phyloP scores from a whole-genome alignment of 352 stramenopile species.

The Pythium grandisporangium region DNA sequence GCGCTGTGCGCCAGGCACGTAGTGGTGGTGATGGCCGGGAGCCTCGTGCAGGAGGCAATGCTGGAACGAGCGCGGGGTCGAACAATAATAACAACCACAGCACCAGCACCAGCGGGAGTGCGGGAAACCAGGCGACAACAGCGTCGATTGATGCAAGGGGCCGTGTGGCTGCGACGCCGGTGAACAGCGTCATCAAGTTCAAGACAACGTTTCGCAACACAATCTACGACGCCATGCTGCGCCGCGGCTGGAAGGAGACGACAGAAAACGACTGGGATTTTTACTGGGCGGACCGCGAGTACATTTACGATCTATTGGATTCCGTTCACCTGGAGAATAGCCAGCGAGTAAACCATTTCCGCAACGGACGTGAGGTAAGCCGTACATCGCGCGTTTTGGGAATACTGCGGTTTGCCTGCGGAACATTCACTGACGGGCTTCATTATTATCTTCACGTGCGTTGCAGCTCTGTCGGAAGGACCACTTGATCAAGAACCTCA shows the following conservation, averaged over 20 bases:
- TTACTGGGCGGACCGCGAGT: conserved; percentile 86
- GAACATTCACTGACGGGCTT: background rate
- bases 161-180: no score
- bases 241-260: conserved; percentile 87
- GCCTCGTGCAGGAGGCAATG: background rate
- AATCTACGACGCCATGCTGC: conserved; percentile 87
- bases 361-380: conserved; percentile 65
- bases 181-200: conserved; percentile 53
- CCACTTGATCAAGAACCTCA: conserved; percentile 94
- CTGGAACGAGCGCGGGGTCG: background rate
- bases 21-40: conserved; percentile 20
- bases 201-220: conserved; percentile 90
- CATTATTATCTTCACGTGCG: background rate
- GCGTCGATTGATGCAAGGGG: no score
- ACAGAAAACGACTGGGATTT: conserved; percentile 86
- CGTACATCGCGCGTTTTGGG: no score
- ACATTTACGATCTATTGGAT: conserved; percentile 89
- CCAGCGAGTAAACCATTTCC: conserved; percentile 90
- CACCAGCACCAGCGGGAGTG: no score
- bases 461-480: conserved; percentile 88
- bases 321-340: conserved; percentile 71
- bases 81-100: conserved; percentile 7
- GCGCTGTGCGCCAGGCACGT: conserved; percentile 24
- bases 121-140: no score
- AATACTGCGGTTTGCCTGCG: no score